Evolutionary conservation across 1,284 basidiomycete species (phyloP).

Genomic region (Xerocomus nothofagi): DNA sequence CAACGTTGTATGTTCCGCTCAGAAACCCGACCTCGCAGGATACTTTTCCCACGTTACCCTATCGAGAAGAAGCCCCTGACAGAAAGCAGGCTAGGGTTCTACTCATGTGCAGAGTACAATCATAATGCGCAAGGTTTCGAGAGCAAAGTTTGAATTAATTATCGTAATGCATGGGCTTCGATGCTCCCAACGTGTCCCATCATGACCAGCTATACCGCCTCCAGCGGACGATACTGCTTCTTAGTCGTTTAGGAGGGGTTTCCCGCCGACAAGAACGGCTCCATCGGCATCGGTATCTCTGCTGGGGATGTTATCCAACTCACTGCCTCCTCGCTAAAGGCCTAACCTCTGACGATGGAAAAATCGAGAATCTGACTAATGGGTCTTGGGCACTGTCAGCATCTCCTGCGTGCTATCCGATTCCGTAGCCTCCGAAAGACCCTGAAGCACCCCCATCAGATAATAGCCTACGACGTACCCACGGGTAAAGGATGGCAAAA

Average conservation of each 20-base stretch:
- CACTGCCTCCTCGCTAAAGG: too few species aligned
- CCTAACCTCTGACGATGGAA: too few species aligned
- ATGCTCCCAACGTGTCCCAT: neutral
- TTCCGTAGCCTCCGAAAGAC: neutral
- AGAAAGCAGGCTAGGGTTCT: too few species aligned
- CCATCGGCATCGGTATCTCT: too few species aligned
- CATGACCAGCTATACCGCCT: neutral
- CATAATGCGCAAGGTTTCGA: too few species aligned
- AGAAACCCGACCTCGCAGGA: neutral
- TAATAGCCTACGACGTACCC: neutral
- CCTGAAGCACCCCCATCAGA: neutral
- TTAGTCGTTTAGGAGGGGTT: too few species aligned
- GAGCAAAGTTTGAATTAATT: too few species aligned
- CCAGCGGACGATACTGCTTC: too few species aligned
- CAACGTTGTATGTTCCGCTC: neutral
- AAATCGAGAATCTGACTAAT: too few species aligned
- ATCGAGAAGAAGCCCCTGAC: conserved; percentile 2
- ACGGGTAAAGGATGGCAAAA: neutral
- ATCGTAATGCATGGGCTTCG: neutral
- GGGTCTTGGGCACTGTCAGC: neutral
- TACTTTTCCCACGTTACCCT: conserved; percentile 16
- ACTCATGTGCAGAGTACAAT: too few species aligned
- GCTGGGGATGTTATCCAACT: too few species aligned
- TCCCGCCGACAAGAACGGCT: too few species aligned
- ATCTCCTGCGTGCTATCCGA: neutral